Base-by-base conservation (phyloP, 2,329 filamentous ascomycete genomes). In the Colletotrichum tamarilloi region DNA sequence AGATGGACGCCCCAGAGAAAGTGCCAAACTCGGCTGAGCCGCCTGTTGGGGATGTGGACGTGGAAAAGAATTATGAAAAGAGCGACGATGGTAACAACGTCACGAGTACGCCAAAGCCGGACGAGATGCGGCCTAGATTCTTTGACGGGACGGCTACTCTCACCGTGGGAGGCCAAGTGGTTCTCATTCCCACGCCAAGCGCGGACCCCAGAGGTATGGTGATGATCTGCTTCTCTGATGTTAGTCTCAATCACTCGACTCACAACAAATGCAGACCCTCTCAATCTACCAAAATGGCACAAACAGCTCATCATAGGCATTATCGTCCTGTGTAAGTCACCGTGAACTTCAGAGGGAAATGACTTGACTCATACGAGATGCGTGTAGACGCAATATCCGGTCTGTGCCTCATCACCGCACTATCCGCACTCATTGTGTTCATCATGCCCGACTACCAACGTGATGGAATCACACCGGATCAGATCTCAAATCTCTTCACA, bases 401-500 rank as follows among this genome's bases (percentile, higher is more conserved):
- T 4, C 24, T 76, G 9, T 76, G 78, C 35, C 72, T 74, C n/a
- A 60, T 76, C 49, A 73, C 70, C 38, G 71, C 76, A 16, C 74
- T 79, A 9, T 65, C 77, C 11, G 66, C 73, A 6, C 22, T 71
- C 14, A 75, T 77, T 19, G 64, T 71, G 38, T 66, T 62, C 49
- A 63, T 72, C n/a, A 78, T 77, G 57, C 76, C 77, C 0, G 24
- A 70, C 28, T 77, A 76, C n/a, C 62, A 77, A 11, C 68, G 70
- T 19, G 57, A 68, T 12, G 62, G 72, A 22, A 73, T 75, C n/a
- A 79, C 67, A 12, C 53, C 19, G 1, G 57, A 60, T 46, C 72
- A 72, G 35, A 63, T 68, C 2, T 72, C 68, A 6, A 77, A 78
- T 49, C 74, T 82, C 22, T 77, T 81, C 76, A 82, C 80, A 1